Evolutionary conservation across 495 filamentous ascomycete genomes (phyloP).

Genomic region (Parmelia sp.): DNA sequence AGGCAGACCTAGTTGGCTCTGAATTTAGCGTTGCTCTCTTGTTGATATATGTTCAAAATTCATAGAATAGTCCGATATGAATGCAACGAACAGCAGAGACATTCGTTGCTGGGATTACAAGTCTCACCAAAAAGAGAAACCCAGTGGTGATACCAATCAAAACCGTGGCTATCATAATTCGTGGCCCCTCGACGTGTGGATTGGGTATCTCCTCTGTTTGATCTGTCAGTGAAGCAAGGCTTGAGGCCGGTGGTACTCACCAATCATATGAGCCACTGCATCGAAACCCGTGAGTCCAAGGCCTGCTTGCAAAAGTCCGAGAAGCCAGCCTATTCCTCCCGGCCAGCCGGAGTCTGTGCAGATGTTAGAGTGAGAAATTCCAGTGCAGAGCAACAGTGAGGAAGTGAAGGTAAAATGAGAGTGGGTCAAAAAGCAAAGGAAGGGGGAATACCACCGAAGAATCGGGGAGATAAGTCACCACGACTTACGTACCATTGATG

Average conservation of each 20-base stretch:
- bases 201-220: slow-evolving; percentile 63
- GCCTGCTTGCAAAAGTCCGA: slow-evolving; percentile 55
- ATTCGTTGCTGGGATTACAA: no score
- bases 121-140: slow-evolving; percentile 53
- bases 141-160: slow-evolving; percentile 63
- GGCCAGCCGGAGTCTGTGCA: slow-evolving; percentile 44
- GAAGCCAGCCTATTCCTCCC: slow-evolving; percentile 57
- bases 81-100: no score
- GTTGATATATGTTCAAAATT: no score
- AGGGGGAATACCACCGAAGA: not conserved
- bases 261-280: slow-evolving; percentile 53
- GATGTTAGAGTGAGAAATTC: not conserved
- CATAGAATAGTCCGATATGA: no score
- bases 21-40: not conserved
- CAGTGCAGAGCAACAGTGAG: not conserved
- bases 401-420: not conserved
- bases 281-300: slow-evolving; percentile 58
- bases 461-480: no score
- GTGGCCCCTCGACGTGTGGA: slow-evolving; percentile 57
- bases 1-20: slow-evolving; percentile 40
- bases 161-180: slow-evolving; percentile 68
- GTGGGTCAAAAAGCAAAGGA: not conserved
- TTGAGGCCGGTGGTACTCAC: slow-evolving; percentile 29
- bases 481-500: slow-evolving; percentile 48
- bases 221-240: not conserved